Base-by-base conservation (phyloP, 768 basidiomycete genomes). In the Pleurotus platypus region DNA sequence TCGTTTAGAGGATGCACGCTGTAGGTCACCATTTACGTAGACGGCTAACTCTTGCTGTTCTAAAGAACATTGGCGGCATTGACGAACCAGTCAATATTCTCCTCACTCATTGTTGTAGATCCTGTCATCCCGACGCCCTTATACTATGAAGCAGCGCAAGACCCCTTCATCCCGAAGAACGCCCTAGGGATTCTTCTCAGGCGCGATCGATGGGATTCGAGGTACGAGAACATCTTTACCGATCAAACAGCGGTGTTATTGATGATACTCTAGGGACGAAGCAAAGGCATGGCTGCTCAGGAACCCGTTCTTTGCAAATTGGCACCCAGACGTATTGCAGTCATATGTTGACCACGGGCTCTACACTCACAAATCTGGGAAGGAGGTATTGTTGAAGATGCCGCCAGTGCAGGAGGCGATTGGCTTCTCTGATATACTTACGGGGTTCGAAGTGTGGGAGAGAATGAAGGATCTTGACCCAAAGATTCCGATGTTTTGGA, bases 1-100 rank as follows among this genome's bases (percentile, higher is more conserved):
- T 94, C 92, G 0, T 85, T 91, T 54, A 91, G 94, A 16, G 94
- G 90, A 2, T 86, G 85, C 64, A 83, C 85, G 1, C 78, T 83
- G 86, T 92, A 66, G 64, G 90, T 76, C 57, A 57, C 49, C 24
- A 59, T 49, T 18, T 24, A 53, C 16, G 11, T 22, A 46, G 20
- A 27, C 24, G 26, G 26, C 30, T 20, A 40, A 12, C 42, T 56
- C 27, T 43, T 58, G n/a, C 61, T 60, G 18, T 45, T 22, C 18
- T 18, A 7, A 61, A 91, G 88, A 15, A 67, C 81, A 16, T 79
- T 85, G 38, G 89, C 85, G 1, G 88, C 90, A 2, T 62, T 85
- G 22, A 76, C 79, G 43, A 72, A 76, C 57, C 91, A 92, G 0
- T 71, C 72, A 0, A 73, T 94, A 6, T 94, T 93, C 72, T 76